These are phyloP conservation scores for Picochlorum sp. DNA, from an alignment of 139 green algal species.

Conservation along the genomic window DNA sequence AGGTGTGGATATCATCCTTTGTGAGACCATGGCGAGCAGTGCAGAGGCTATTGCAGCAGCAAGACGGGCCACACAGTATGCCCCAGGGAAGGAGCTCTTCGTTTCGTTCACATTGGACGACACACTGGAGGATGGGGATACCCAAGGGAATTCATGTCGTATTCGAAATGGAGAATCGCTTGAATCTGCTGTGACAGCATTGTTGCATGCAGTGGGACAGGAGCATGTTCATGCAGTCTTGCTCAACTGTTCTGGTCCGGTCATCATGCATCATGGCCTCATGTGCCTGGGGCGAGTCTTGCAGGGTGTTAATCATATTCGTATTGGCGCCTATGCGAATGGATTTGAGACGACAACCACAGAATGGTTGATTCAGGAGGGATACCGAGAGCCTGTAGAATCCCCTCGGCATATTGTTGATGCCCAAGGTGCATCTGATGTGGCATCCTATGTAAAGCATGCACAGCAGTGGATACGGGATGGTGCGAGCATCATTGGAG, in stretches of 20 bases:
- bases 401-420: not conserved
- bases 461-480: slow-evolving; percentile 22
- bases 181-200: not conserved
- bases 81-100: slow-evolving; percentile 37
- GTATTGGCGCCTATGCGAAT: slow-evolving; percentile 49
- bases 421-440: not conserved
- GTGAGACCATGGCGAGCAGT: slow-evolving; percentile 40
- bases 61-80: slow-evolving; percentile 12
- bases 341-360: slow-evolving; percentile 48
- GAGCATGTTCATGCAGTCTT: slow-evolving; percentile 26
- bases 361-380: slow-evolving; percentile 34
- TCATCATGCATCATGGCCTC: no score
- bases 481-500: slow-evolving; percentile 45
- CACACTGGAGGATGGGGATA: not conserved
- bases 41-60: slow-evolving; percentile 34
- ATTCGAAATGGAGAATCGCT: not conserved
- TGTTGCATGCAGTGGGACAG: no score
- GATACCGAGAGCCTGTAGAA: not conserved
- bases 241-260: slow-evolving; percentile 25
- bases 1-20: slow-evolving; percentile 46
- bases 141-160: not conserved
- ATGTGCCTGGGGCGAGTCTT: no score
- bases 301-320: slow-evolving; percentile 7
- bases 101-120: slow-evolving; percentile 51
- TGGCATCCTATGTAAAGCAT: slow-evolving; percentile 26